Conservation (phyloP, 345 rosid genomes). For the Eucalyptus tenuipes region DNA sequence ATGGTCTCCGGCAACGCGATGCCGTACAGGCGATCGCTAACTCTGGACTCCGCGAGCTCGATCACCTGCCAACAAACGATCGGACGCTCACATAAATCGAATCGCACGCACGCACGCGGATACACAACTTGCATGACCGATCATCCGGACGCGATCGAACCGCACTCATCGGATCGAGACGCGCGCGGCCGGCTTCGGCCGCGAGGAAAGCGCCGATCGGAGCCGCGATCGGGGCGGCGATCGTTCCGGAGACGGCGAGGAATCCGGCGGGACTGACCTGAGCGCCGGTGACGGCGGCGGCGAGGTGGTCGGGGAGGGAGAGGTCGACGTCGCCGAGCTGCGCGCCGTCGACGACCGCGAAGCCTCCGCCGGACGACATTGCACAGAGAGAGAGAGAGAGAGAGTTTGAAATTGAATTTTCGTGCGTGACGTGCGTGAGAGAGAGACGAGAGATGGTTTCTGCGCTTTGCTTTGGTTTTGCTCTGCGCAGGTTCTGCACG, state of each 20-base stretch:
- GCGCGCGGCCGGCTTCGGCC: neutral
- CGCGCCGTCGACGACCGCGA: conserved; percentile 58
- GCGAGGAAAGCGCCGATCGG: neutral
- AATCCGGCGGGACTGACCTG: conserved; percentile 5
- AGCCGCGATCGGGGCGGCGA: neutral
- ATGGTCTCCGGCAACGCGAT: conserved; percentile 49
- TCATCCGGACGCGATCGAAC: neutral
- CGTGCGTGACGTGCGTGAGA: neutral
- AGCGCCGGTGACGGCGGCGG: conserved; percentile 31
- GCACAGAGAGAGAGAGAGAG: neutral
- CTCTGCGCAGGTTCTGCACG: neutral
- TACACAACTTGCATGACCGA: neutral
- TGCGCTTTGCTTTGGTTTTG: neutral
- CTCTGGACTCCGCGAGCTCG: conserved; percentile 44
- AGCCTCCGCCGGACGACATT: conserved; percentile 49
- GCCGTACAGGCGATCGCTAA: conserved; percentile 33
- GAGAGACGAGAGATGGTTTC: neutral
- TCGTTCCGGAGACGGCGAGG: neutral
- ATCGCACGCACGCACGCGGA: neutral
- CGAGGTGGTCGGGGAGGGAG: conserved; percentile 19
- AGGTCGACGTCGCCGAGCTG: conserved; percentile 37
- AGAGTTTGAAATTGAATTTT: neutral
- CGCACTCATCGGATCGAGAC: neutral
- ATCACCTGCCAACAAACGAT: conserved; percentile 6
- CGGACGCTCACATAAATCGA: neutral